These are phyloP conservation scores for Pseudocercospora vitis DNA, from an alignment of 2,329 filamentous ascomycete species.

Conservation along the genomic window DNA sequence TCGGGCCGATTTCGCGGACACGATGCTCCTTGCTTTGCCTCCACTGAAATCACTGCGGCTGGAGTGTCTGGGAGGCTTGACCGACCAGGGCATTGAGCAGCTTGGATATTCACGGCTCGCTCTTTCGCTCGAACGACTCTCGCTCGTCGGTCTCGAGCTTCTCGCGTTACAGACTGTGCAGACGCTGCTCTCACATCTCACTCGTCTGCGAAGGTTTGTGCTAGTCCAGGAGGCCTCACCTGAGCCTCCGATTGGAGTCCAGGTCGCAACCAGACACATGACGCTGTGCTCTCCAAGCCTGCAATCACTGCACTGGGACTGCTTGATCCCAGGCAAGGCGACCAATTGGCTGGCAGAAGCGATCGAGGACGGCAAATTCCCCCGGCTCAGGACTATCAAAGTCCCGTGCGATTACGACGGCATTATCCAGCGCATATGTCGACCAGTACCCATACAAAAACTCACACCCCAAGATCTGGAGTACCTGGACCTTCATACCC, in stretches of 20 bases:
- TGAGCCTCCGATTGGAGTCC: constrained; percentile 44
- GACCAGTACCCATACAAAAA: constrained; percentile 58
- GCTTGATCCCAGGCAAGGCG: constrained; percentile 56
- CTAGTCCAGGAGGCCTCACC: constrained; percentile 55
- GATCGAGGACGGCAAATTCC: constrained; percentile 64
- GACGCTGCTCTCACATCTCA: constrained; percentile 51
- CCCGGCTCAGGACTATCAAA: constrained; percentile 59
- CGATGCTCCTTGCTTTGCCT: constrained; percentile 55
- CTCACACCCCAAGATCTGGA: constrained; percentile 48
- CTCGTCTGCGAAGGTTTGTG: constrained; percentile 50
- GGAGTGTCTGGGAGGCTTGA: constrained; percentile 56
- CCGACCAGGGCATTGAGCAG: constrained; percentile 54
- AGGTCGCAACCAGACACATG: constrained; percentile 36
- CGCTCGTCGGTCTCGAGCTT: constrained; percentile 56
- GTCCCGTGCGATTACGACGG: constrained; percentile 70
- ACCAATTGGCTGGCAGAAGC: constrained; percentile 64
- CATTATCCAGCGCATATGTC: constrained; percentile 67
- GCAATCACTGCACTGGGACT: constrained; percentile 59
- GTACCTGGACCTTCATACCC: constrained; percentile 14
- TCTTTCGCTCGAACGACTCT: constrained; percentile 47
- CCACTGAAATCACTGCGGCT: constrained; percentile 55
- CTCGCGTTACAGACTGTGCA: constrained; percentile 53
- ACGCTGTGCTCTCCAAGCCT: constrained; percentile 52
- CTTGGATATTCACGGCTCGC: constrained; percentile 52
- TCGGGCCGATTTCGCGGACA: constrained; percentile 56